Conservation (phyloP, 2,329 filamentous ascomycete species). For the Periconia sp. region DNA sequence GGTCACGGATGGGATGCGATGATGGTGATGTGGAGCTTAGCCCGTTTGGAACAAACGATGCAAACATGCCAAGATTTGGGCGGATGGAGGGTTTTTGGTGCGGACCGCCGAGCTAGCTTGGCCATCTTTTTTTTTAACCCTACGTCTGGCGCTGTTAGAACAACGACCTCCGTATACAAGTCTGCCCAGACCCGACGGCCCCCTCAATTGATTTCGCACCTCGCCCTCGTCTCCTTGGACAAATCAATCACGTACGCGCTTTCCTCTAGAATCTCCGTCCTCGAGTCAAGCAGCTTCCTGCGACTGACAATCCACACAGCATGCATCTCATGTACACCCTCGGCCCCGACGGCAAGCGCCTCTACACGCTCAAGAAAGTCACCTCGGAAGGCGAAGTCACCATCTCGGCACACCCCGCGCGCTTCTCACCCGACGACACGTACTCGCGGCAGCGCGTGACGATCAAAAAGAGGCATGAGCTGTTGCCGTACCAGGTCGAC, state of each 20-base stretch:
- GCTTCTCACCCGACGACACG: constrained; percentile 98
- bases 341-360: constrained; percentile 80
- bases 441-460: constrained; percentile 94
- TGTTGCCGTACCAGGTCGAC: constrained; percentile 76
- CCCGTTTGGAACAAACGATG: constrained; percentile 13
- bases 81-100: neutral
- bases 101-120: constrained; percentile 7
- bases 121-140: no score
- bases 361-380: constrained; percentile 96
- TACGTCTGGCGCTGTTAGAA: no score
- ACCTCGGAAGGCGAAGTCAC: constrained; percentile 80
- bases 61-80: constrained; percentile 25
- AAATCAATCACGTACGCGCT: no score
- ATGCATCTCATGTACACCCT: constrained; percentile 89
- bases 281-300: no score
- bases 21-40: constrained; percentile 31
- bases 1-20: no score
- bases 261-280: no score
- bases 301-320: no score
- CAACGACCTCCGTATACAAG: no score
- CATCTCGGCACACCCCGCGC: constrained; percentile 93
- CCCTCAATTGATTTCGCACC: no score
- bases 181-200: no score
- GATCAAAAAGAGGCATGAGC: constrained; percentile 89
- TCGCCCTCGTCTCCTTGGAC: no score